Base-by-base conservation (phyloP, 1,284 basidiomycete genomes). In the Quambalaria eucalypti region DNA sequence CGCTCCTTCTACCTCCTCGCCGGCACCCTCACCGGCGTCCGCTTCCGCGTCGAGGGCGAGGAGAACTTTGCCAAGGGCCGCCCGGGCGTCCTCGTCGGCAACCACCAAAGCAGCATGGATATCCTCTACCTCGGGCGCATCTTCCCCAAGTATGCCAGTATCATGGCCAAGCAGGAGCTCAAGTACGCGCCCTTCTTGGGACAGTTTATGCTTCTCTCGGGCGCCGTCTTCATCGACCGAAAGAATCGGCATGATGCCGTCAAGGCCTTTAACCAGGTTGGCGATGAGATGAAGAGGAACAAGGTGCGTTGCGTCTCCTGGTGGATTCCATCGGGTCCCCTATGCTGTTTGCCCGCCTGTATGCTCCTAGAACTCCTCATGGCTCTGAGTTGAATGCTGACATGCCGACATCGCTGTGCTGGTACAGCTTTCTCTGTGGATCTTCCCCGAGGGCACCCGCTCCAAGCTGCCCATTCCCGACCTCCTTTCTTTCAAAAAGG, bases 91-190 rank as follows among this genome's bases (percentile, higher is more conserved):
- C 76, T 93, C 28, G 82, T 97, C 59, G 85, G 84, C 8, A 98
- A 98, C 76, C 95, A 98, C 75, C 95, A 97, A 79, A 73, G 63
- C 2, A 53, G 59, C 1, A 64, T 76, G 48, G 75, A 76, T 54
- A 75, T 76, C 36, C 50, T 76, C n/a, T 76, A 85, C 68, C 80
- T 98, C 52, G 92, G 87, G 56, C 83, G 89, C 60, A 83, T 92
- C 65, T 88, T 96, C 78, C 93, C 91, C 10, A 82, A 82, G 60
- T 81, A 82, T 60, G 82, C 88, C 5, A 82, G 86, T 23, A 93
- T 99, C 72, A 91, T 93, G 84, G 86, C 91, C 19, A 99, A 99
- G 81, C 85, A 87, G 71, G 88, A 91, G 58, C 79, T 98, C 29
- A 85, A 87, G 68, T 93, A 82, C 81, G 80, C 83, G 0, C 95